phyloP scores from a whole-genome alignment of 352 stramenopile genomes.

The Phytophthora europaea region DNA sequence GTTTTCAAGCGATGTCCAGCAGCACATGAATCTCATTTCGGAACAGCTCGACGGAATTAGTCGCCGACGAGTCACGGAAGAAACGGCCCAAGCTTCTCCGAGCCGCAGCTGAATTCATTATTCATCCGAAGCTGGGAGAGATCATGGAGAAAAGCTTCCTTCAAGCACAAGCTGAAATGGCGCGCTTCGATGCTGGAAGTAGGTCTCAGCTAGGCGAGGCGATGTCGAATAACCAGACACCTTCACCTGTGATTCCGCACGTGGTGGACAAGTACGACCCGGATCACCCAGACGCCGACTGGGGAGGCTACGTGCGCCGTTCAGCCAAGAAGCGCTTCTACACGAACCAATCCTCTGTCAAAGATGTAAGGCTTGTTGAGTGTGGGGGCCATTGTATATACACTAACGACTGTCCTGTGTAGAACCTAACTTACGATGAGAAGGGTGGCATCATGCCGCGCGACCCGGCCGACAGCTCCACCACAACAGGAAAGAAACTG shows the following conservation, averaged over 20 bases:
- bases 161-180: constrained; percentile 48
- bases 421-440: constrained; percentile 67
- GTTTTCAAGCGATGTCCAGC: constrained; percentile 62
- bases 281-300: constrained; percentile 78
- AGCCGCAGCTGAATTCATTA: background rate
- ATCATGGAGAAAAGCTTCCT: constrained; percentile 59
- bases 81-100: constrained; percentile 28
- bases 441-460: constrained; percentile 72
- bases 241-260: constrained; percentile 48
- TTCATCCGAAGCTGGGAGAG: constrained; percentile 2
- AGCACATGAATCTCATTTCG: constrained; percentile 61
- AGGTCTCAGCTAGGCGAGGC: background rate
- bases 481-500: constrained; percentile 55
- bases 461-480: constrained; percentile 19
- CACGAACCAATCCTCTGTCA: constrained; percentile 41
- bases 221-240: constrained; percentile 25
- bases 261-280: constrained; percentile 80
- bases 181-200: constrained; percentile 39
- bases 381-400: background rate
- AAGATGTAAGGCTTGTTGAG: constrained; percentile 47
- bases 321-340: constrained; percentile 79
- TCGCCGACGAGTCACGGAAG: constrained; percentile 37
- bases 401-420: background rate
- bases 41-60: constrained; percentile 55
- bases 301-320: constrained; percentile 72